phyloP scores from a whole-genome alignment of 768 basidiomycete species.

The Daedaleopsis nitida region DNA sequence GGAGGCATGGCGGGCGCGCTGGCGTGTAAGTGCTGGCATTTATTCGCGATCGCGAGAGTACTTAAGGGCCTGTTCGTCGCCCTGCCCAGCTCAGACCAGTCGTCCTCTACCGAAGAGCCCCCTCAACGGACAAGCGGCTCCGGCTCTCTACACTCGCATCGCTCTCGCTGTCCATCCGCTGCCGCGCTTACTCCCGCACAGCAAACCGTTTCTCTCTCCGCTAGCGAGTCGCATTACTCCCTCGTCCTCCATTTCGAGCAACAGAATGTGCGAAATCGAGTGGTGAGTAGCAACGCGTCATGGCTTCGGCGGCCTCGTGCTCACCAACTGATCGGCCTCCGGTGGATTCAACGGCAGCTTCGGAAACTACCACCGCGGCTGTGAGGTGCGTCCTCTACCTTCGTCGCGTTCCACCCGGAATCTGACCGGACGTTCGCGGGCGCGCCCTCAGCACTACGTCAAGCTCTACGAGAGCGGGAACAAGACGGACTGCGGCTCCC shows the following conservation, averaged over 20 bases:
- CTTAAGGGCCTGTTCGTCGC: constrained; percentile 7
- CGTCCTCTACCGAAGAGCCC: background rate
- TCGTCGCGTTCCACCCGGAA: background rate
- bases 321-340: background rate
- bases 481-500: constrained; percentile 30
- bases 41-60: constrained; percentile 1
- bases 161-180: background rate
- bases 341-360: constrained; percentile 18
- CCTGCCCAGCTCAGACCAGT: background rate
- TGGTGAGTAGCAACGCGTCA: constrained; percentile 24
- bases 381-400: constrained; percentile 22
- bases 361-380: constrained; percentile 34
- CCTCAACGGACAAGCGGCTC: background rate
- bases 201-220: background rate
- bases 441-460: constrained; percentile 27
- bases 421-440: background rate
- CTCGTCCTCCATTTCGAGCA: background rate
- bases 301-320: background rate
- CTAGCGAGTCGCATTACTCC: background rate
- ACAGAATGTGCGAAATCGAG: constrained; percentile 30
- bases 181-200: background rate
- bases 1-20: constrained; percentile 4
- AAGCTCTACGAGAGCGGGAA: constrained; percentile 33
- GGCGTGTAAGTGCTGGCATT: constrained; percentile 7
- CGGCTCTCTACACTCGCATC: background rate